Conservation (phyloP, 1,284 basidiomycete genomes). For the Ustanciosporium gigantosporum region DNA sequence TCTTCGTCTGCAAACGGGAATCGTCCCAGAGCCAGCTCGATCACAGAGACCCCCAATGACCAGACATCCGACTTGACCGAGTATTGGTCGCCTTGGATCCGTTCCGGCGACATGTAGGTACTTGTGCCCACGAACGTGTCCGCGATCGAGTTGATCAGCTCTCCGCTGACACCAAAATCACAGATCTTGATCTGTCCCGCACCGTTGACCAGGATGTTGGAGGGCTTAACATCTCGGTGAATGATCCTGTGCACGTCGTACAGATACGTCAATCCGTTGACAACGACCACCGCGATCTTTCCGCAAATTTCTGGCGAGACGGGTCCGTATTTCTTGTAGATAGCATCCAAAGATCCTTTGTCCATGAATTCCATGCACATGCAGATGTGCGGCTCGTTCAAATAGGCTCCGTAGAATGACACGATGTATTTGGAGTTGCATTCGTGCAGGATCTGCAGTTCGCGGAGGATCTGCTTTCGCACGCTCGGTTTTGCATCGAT, state of each 20-base stretch:
- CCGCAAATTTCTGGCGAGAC: slow-evolving; percentile 87
- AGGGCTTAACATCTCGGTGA: slow-evolving; percentile 98
- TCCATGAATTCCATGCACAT: slow-evolving; percentile 99
- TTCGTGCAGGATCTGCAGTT: slow-evolving; percentile 97
- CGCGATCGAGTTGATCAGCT: slow-evolving; percentile 97
- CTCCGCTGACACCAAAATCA: slow-evolving; percentile 97
- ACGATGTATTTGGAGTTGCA: slow-evolving; percentile 92
- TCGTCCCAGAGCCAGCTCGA: slow-evolving; percentile 89
- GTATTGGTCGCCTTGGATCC: slow-evolving; percentile 96
- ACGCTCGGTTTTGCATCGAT: slow-evolving; percentile 96
- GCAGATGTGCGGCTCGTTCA: slow-evolving; percentile 94
- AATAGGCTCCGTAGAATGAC: slow-evolving; percentile 92
- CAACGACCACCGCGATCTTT: slow-evolving; percentile 86
- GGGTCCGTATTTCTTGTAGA: slow-evolving; percentile 89
- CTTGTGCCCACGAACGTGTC: slow-evolving; percentile 98
- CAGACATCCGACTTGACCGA: slow-evolving; percentile 97
- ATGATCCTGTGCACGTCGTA: slow-evolving; percentile 99
- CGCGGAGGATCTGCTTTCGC: slow-evolving; percentile 95
- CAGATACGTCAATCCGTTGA: slow-evolving; percentile 92
- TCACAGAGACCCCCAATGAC: slow-evolving; percentile 91
- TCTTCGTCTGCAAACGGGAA: slow-evolving; percentile 72
- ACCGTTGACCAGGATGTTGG: slow-evolving; percentile 93
- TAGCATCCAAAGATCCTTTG: slow-evolving; percentile 73
- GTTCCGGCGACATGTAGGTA: slow-evolving; percentile 99
- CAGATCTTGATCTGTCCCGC: slow-evolving; percentile 95